phyloP scores from a whole-genome alignment of 306 rosid genomes.

The Quillaja saponaria region DNA sequence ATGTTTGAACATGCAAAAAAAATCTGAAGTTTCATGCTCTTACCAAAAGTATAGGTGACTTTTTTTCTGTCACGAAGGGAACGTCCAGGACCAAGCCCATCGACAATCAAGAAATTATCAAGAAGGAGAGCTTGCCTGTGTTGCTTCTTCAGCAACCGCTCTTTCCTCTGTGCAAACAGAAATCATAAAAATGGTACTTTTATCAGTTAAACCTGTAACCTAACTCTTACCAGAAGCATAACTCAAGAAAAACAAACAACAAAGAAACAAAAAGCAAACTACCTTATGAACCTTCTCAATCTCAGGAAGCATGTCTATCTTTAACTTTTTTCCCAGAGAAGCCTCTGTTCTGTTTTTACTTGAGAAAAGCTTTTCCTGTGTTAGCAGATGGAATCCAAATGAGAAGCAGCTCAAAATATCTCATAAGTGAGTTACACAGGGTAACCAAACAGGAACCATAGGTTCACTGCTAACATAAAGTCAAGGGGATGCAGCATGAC shows the following conservation, averaged over 20 bases:
- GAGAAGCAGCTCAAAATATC: conserved; percentile 24
- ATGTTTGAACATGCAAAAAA: background rate
- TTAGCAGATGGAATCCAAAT: conserved; percentile 35
- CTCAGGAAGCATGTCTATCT: conserved; percentile 96
- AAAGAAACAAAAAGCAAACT: conserved; percentile 5
- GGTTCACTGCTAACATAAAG: too few species aligned
- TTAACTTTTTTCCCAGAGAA: conserved; percentile 86
- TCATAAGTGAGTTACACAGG: too few species aligned
- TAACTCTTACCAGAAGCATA: conserved; percentile 19
- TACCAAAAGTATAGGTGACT: conserved; percentile 97
- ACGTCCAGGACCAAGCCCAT: conserved; percentile 92
- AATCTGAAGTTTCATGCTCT: conserved; percentile 30
- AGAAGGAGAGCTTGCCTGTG: conserved; percentile 97
- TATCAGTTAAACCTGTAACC: conserved; percentile 18
- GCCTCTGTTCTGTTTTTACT: conserved; percentile 89
- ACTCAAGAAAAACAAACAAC: conserved; percentile 10
- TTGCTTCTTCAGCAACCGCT: conserved; percentile 89
- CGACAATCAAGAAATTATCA: conserved; percentile 72
- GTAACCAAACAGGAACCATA: too few species aligned
- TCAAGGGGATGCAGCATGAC: too few species aligned
- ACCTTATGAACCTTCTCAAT: conserved; percentile 99
- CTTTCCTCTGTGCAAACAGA: conserved; percentile 68
- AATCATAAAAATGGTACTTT: conserved; percentile 8
- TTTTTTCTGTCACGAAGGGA: conserved; percentile 98
- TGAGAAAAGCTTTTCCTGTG: conserved; percentile 90